A percentile compares a stretch with the other conserved stretches of the same genome.
phyloP scores from a whole-genome alignment of 2,329 filamentous ascomycete genomes.

The Tolypocladium tundrense region DNA sequence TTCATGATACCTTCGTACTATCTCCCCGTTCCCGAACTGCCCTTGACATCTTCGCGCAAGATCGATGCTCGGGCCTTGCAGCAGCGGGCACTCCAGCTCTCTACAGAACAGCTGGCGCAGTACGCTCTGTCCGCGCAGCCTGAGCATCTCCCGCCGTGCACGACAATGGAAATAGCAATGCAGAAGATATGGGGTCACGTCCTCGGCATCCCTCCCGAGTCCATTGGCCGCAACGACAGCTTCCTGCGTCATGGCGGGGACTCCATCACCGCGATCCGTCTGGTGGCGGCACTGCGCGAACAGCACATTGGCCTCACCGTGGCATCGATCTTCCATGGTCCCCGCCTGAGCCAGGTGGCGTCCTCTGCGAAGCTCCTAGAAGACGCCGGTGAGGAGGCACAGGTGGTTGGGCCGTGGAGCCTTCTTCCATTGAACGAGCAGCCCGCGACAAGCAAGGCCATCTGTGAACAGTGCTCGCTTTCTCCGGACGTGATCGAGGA shows the following conservation, averaged over 20 bases:
- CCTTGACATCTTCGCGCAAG: conserved; percentile 4
- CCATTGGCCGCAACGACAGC: conserved; percentile 6
- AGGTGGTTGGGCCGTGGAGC: too few species aligned
- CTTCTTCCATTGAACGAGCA: too few species aligned
- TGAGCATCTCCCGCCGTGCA: background rate
- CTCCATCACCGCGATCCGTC: conserved; percentile 11
- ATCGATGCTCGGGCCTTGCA: conserved; percentile 1
- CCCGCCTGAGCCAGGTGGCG: too few species aligned
- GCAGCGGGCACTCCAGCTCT: background rate
- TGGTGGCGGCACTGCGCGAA: conserved; percentile 2
- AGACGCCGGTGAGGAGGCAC: too few species aligned
- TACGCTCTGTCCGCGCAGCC: background rate
- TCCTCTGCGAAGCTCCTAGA: too few species aligned
- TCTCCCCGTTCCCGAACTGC: conserved; percentile 2
- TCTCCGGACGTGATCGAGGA: too few species aligned
- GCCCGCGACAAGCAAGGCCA: too few species aligned
- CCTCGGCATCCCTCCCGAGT: conserved; percentile 2
- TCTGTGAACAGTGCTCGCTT: too few species aligned
- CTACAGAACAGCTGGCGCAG: background rate
- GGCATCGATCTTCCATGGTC: too few species aligned
- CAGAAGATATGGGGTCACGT: conserved; percentile 8
- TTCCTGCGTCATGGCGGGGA: conserved; percentile 12
- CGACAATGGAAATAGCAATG: conserved; percentile 2
- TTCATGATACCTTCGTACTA: conserved; percentile 2
- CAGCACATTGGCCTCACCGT: background rate